A percentile compares a stretch with the other conserved stretches of the same genome.
Evolutionary conservation across 202 grass and related monocot species (phyloP).

Genomic region (Schoenoplectus triqueter): DNA sequence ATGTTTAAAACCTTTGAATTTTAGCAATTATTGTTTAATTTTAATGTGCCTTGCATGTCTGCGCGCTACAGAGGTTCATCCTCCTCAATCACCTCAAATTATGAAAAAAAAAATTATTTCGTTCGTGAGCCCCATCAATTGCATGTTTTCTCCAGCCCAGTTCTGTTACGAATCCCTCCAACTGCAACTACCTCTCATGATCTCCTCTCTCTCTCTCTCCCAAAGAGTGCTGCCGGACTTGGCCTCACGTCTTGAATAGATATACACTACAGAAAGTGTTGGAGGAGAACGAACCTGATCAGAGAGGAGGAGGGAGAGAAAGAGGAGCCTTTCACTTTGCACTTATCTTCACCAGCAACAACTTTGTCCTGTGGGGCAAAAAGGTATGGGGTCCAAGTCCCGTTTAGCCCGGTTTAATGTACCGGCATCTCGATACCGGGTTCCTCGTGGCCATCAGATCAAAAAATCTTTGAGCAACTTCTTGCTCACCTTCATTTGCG

Average conservation of each 20-base stretch:
- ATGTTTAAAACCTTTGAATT: too few species aligned
- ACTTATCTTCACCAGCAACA: background rate
- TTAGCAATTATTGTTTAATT: too few species aligned
- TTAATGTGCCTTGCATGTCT: too few species aligned
- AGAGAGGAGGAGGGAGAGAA: background rate
- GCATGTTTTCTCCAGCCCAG: too few species aligned
- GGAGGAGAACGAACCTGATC: background rate
- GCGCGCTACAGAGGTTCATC: too few species aligned
- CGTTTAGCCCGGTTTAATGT: background rate
- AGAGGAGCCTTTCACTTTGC: background rate
- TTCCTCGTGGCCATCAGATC: background rate
- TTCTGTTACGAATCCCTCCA: too few species aligned
- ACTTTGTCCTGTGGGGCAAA: background rate
- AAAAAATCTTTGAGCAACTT: background rate
- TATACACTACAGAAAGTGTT: background rate
- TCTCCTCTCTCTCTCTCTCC: background rate
- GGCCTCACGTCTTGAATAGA: background rate
- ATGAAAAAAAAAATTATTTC: too few species aligned
- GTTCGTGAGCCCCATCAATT: too few species aligned
- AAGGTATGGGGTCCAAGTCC: background rate
- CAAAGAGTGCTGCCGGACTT: background rate
- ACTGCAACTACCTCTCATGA: background rate
- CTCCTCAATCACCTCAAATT: too few species aligned
- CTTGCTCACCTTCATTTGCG: background rate
- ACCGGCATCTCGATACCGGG: background rate